Conservation (phyloP, 1,284 basidiomycete species). For the Ustilago xerochloae region DNA sequence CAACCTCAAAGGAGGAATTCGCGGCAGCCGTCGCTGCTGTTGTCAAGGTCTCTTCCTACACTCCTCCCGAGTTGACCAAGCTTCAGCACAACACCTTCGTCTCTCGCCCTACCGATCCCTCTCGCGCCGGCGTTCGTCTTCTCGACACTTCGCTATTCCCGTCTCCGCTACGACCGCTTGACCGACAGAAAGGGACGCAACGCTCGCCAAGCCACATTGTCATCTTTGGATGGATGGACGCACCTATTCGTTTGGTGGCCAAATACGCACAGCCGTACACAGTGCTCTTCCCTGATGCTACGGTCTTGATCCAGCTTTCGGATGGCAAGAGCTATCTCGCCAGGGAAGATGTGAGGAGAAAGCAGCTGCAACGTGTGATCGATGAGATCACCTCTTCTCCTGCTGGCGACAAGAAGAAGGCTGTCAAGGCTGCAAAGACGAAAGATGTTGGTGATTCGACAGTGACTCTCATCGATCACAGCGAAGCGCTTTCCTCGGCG, state of each 20-base stretch:
- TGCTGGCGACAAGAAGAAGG: background rate
- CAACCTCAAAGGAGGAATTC: background rate
- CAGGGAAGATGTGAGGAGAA: slow-evolving; percentile 15
- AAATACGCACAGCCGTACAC: slow-evolving; percentile 63
- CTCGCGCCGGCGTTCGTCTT: slow-evolving; percentile 12
- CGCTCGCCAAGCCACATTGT: slow-evolving; percentile 32
- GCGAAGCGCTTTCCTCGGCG: slow-evolving; percentile 17
- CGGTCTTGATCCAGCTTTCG: slow-evolving; percentile 59
- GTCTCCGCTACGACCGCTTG: slow-evolving; percentile 24
- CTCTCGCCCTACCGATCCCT: slow-evolving; percentile 26
- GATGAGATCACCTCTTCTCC: slow-evolving; percentile 18
- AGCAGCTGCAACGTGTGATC: slow-evolving; percentile 27
- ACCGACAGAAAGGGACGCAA: slow-evolving; percentile 3
- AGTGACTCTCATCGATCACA: slow-evolving; percentile 36
- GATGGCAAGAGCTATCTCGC: slow-evolving; percentile 49
- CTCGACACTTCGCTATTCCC: slow-evolving; percentile 22
- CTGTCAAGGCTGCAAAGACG: background rate
- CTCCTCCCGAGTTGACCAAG: slow-evolving; percentile 24
- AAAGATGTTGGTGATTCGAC: slow-evolving; percentile 48
- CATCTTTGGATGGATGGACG: slow-evolving; percentile 66
- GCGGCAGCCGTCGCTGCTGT: slow-evolving; percentile 11
- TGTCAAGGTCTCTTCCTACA: slow-evolving; percentile 13
- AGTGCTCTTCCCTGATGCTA: slow-evolving; percentile 55
- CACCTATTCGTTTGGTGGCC: slow-evolving; percentile 52
- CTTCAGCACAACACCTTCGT: slow-evolving; percentile 40